Evolutionary conservation across 169 alveolate genomes (phyloP).

Genomic region (Ichthyophthirius multifiliis): DNA sequence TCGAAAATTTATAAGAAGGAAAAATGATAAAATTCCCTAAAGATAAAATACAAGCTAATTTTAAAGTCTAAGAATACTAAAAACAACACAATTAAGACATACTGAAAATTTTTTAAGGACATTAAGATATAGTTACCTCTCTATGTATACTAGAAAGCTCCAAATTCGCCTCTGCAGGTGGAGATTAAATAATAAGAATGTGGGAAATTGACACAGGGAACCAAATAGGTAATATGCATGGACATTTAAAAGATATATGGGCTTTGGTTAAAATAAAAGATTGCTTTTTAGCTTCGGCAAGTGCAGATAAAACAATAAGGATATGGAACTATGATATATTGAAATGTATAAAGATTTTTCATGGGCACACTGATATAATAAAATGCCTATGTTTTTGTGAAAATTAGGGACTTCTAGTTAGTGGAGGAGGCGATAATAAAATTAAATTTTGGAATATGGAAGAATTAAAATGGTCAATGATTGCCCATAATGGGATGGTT

Average conservation of each 20-base stretch:
- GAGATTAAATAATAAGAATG: slow-evolving; percentile 22
- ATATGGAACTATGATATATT: not conserved
- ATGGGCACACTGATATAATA: not conserved
- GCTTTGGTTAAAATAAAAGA: not conserved
- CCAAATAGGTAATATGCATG: not conserved
- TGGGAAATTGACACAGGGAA: slow-evolving; percentile 31
- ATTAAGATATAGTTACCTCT: not conserved
- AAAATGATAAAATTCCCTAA: not conserved
- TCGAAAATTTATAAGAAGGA: not conserved
- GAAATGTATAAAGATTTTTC: not conserved
- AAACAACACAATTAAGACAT: not conserved
- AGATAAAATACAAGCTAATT: not conserved
- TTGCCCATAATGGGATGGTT: not conserved
- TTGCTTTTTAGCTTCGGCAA: not conserved
- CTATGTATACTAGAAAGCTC: not conserved
- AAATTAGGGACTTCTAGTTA: not conserved
- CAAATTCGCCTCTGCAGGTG: slow-evolving; percentile 22
- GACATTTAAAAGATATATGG: not conserved
- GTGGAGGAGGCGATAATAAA: not conserved
- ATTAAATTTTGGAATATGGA: not conserved
- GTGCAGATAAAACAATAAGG: not conserved
- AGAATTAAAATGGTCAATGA: not conserved
- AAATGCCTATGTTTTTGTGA: not conserved
- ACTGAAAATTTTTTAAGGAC: not conserved
- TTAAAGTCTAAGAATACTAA: not conserved